Evolutionary conservation across 2,329 filamentous ascomycete species (phyloP).

Genomic region (Leptographium radiaticola): DNA sequence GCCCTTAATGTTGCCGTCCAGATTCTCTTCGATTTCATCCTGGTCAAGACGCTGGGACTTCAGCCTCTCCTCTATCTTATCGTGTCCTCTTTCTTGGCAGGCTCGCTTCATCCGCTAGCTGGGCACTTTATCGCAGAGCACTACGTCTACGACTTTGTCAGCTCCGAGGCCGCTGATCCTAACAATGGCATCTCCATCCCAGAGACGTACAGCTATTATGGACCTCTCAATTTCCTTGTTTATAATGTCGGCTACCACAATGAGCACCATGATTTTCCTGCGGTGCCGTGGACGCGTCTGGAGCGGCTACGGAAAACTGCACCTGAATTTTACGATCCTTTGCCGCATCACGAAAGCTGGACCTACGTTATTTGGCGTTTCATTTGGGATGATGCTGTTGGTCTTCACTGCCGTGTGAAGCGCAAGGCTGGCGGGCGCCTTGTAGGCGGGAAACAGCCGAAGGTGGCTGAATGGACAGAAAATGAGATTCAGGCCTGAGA

Average conservation of each 20-base stretch:
- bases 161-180: slow-evolving; percentile 40
- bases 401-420: slow-evolving; percentile 88
- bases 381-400: slow-evolving; percentile 78
- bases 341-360: slow-evolving; percentile 87
- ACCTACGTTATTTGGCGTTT: slow-evolving; percentile 90
- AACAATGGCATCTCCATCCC: slow-evolving; percentile 56
- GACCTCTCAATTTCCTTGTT: slow-evolving; percentile 76
- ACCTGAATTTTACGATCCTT: slow-evolving; percentile 77
- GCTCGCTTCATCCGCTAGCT: slow-evolving; percentile 83
- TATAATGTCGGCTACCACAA: slow-evolving; percentile 98
- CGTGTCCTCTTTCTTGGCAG: slow-evolving; percentile 83
- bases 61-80: slow-evolving; percentile 71
- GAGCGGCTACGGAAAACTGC: slow-evolving; percentile 67
- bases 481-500: slow-evolving; percentile 52
- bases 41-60: slow-evolving; percentile 48
- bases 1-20: slow-evolving; percentile 69
- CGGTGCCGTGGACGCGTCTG: slow-evolving; percentile 85
- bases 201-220: slow-evolving; percentile 97
- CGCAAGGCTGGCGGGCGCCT: slow-evolving; percentile 60
- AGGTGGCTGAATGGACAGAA: slow-evolving; percentile 48
- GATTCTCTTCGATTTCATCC: slow-evolving; percentile 58
- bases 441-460: slow-evolving; percentile 37
- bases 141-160: slow-evolving; percentile 62
- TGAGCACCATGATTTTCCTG: slow-evolving; percentile 97
- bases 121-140: slow-evolving; percentile 99